Evolutionary conservation across 306 rosid genomes (phyloP).

Genomic region (Inga leiocalycina): DNA sequence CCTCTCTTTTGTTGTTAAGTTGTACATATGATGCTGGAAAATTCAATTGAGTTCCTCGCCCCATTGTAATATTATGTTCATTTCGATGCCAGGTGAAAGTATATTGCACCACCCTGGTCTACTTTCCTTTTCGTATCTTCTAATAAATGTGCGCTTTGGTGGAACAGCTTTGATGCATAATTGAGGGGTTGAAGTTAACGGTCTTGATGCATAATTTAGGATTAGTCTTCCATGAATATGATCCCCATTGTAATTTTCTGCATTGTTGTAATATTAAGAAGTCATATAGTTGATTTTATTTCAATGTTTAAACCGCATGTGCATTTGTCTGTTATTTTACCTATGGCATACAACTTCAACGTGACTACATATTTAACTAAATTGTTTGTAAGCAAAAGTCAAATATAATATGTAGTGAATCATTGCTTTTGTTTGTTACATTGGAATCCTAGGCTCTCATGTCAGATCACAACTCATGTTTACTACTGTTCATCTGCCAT

Average conservation of each 20-base stretch:
- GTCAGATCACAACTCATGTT: neutral
- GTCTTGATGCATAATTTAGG: neutral
- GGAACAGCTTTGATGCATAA: neutral
- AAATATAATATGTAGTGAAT: neutral
- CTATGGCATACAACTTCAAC: no score
- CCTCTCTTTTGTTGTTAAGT: conserved; percentile 5
- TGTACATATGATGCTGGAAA: conserved; percentile 45
- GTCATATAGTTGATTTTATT: neutral
- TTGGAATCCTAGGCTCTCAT: neutral
- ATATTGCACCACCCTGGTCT: conserved; percentile 23
- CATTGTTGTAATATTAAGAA: neutral
- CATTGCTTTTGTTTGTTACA: neutral
- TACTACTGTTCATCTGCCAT: neutral
- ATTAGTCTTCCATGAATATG: neutral
- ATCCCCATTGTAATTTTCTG: neutral
- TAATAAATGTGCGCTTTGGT: conserved; percentile 1
- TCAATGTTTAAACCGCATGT: neutral
- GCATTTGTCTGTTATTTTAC: neutral
- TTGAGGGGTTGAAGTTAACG: neutral
- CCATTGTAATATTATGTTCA: neutral
- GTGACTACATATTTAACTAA: no score
- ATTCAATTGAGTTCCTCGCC: conserved; percentile 24
- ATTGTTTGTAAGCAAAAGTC: neutral
- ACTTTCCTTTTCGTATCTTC: conserved; percentile 2
- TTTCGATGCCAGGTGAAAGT: neutral